These are phyloP conservation scores for Trichocladium antarcticum DNA, from an alignment of 495 filamentous ascomycete species.

Conservation along the genomic window DNA sequence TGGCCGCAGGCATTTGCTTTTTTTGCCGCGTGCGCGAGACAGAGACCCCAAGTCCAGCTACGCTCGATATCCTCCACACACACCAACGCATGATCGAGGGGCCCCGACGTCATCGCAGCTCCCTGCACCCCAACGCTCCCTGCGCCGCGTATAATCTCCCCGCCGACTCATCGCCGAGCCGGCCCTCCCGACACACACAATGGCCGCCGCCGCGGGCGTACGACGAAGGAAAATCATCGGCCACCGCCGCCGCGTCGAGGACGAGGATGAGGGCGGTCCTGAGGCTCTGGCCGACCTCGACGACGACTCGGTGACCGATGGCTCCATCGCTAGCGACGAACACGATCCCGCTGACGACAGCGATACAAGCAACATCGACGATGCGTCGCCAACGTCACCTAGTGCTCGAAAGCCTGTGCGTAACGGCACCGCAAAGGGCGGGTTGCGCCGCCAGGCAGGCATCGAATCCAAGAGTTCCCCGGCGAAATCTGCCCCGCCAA, in stretches of 20 bases:
- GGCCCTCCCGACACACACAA: constrained; percentile 14
- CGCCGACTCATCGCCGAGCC: constrained; percentile 7
- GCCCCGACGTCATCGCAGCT: constrained; percentile 17
- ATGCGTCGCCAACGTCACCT: constrained; percentile 42
- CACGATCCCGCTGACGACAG: constrained; percentile 71
- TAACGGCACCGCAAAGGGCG: constrained; percentile 32
- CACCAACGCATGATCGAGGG: constrained; percentile 21
- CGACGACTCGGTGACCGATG: constrained; percentile 77
- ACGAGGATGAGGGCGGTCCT: constrained; percentile 64
- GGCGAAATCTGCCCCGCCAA: constrained; percentile 29
- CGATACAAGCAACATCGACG: constrained; percentile 58
- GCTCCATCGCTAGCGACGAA: constrained; percentile 61
- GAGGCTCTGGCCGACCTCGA: constrained; percentile 52
- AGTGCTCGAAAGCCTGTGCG: constrained; percentile 28
- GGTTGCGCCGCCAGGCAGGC: constrained; percentile 30
- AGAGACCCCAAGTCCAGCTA: not conserved
- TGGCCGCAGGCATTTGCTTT: constrained; percentile 1
- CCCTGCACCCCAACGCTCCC: constrained; percentile 16
- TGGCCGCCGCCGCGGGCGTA: constrained; percentile 27
- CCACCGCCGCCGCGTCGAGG: constrained; percentile 65
- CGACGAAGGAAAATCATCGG: constrained; percentile 63
- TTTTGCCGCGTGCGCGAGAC: constrained; percentile 1
- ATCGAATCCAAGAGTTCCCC: constrained; percentile 26
- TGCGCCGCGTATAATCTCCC: constrained; percentile 9
- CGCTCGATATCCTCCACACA: constrained; percentile 4